Evolutionary conservation across 352 stramenopile species (phyloP), one percentile per base, ranked within the genome.

Genomic region (Pythium plurisporium): DNA sequence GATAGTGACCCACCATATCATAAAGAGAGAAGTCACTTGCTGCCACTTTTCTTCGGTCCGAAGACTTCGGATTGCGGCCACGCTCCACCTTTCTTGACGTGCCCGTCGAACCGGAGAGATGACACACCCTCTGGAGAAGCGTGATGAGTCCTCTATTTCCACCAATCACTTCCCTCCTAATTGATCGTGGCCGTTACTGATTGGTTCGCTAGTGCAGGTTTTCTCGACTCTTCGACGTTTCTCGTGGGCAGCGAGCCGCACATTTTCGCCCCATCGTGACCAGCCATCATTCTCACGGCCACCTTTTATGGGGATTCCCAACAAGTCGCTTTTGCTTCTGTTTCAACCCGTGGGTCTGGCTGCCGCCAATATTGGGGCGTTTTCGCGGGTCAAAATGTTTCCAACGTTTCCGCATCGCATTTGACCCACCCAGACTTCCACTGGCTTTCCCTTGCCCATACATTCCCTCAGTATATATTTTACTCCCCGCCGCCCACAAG

Each of bases 391-490:
- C 40, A 22, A 33, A 27, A 27, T n/a, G 25, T 46, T 31, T 14
- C 12, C 36, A 51, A 42, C 22, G 30, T 27, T 51, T 56, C 34
- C 17, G 5, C 53, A 23, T 33, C n/a, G 10, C 25, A 7, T 23
- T 31, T 38, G 42, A 44, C 47, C 50, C 43, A 50, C 43, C 42
- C 43, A 43, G 19, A 42, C n/a, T n/a, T 26, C 30, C 37, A 38
- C 52, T 58, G 49, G 52, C 44, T 56, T 62, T 61, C 53, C 53
- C 45, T 67, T 67, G 60, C 44, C 46, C 60, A 67, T 64, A 62
- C 52, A 68, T 52, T 59, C 23, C 11, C 42, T 65, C 66, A 74
- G 66, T 74, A 74, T 69, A 69, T 74, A 71, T 61, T 73, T 67
- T 74, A 51, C 66, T 74, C 66, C 62, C 62, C 45, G 42, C 50